Base-by-base conservation (phyloP, 177 flowering plant genomes). In the Vitis hybrid region DNA sequence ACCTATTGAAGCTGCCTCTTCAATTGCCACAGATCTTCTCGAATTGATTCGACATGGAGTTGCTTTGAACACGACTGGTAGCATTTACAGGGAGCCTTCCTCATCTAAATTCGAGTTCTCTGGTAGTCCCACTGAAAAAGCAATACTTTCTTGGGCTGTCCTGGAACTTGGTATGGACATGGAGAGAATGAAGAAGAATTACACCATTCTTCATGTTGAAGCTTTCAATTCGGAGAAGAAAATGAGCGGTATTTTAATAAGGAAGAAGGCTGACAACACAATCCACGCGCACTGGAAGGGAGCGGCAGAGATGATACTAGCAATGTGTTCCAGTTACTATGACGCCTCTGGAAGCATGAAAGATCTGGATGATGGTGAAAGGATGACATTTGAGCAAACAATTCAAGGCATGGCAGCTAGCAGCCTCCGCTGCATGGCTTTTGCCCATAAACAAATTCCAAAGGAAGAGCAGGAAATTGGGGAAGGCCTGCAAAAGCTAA, bases 201-300 rank as follows among this genome's bases (percentile, higher is more conserved):
- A 61, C 59, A 10, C 16, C 1, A 56, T 81, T 59, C 69, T 82
- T 24, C 68, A 75, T 11, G 86, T 83, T 11, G 86, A 83, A 64
- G 77, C 88, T 14, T 87, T 85, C 83, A 87, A 83, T 61, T 84
- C 90, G 0, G 60, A 81, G 73, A 85, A 80, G 69, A 85, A 83
- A 64, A 57, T 82, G 49, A 85, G 90, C 11, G 88, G 90, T 9
- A 76, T 85, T 64, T 27, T 79, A 69, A 76, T 79, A 56, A 79
- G 66, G 74, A 79, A 68, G 64, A 75, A 64, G 18, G 68, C 6
- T 1, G 82, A 82, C 18, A 66, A 56, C 51, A 60, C 74, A 1
- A 9, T 49, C 50, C 79, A 85, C 60, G 82, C 70, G n/a, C 91
- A 87, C 46, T 85, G 86, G 88, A 87, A 87, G 71, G 91, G 91